phyloP scores from a whole-genome alignment of 495 filamentous ascomycete genomes.

The Tuber borchii region DNA sequence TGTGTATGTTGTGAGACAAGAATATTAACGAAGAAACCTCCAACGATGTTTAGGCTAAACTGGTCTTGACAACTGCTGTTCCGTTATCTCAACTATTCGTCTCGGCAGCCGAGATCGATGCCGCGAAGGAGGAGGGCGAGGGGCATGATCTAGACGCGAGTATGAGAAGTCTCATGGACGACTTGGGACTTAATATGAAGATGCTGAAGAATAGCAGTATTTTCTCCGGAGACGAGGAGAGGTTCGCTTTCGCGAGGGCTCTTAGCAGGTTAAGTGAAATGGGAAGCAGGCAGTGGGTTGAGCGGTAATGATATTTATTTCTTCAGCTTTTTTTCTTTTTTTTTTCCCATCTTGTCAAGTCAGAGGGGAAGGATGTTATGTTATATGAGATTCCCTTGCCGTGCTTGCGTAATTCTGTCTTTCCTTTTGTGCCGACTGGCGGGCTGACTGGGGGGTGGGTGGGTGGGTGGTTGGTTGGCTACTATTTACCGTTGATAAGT shows the following conservation, averaged over 20 bases:
- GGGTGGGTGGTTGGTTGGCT: conserved; percentile 9
- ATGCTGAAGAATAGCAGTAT: conserved; percentile 78
- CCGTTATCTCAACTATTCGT: conserved; percentile 83
- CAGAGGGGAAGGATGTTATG: background rate
- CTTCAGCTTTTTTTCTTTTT: too few relatives aligned
- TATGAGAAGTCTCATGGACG: conserved; percentile 90
- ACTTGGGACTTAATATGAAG: conserved; percentile 77
- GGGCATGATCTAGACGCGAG: conserved; percentile 64
- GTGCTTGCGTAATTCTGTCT: background rate
- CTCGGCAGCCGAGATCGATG: conserved; percentile 64
- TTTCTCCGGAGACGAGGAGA: conserved; percentile 92
- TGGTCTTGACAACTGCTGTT: conserved; percentile 83
- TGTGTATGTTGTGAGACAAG: background rate
- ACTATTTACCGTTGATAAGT: background rate
- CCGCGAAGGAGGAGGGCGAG: conserved; percentile 46
- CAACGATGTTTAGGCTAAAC: conserved; percentile 60
- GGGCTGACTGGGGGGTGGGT: conserved; percentile 1
- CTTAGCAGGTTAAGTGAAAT: conserved; percentile 81
- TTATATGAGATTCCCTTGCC: background rate
- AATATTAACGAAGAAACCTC: conserved; percentile 6
- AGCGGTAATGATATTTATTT: conserved; percentile 40
- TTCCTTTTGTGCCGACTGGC: conserved; percentile 12
- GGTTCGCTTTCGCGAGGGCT: conserved; percentile 90
- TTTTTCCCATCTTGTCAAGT: background rate
- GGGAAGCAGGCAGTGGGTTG: conserved; percentile 91